These are phyloP conservation scores for Hypomontagnella submonticulosa DNA, from an alignment of 495 filamentous ascomycete genomes.

Conservation along the genomic window DNA sequence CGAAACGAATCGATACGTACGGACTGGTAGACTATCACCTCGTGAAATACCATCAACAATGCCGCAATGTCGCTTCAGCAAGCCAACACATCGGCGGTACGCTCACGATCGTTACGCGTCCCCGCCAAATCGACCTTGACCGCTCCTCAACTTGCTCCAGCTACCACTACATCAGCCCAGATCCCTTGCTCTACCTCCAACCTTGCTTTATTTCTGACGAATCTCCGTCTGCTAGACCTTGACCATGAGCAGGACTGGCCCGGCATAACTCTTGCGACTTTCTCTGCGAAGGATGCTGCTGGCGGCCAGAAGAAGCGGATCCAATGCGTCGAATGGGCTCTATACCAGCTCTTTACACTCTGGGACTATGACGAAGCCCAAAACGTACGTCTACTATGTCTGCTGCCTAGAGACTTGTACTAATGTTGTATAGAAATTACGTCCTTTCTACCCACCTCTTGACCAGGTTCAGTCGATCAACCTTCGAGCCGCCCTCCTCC, in stretches of 20 bases:
- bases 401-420: neutral
- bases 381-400: slow-evolving; percentile 62
- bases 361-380: slow-evolving; percentile 80
- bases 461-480: slow-evolving; percentile 90
- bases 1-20: slow-evolving; percentile 4
- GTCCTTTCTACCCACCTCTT: slow-evolving; percentile 87
- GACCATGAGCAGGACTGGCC: slow-evolving; percentile 83
- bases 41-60: slow-evolving; percentile 31
- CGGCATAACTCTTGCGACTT: slow-evolving; percentile 68
- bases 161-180: slow-evolving; percentile 29
- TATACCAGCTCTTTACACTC: slow-evolving; percentile 82
- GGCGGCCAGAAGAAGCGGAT: slow-evolving; percentile 83
- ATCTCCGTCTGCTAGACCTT: slow-evolving; percentile 81
- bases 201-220: slow-evolving; percentile 78
- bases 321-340: slow-evolving; percentile 82
- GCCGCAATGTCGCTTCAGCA: slow-evolving; percentile 46
- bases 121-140: slow-evolving; percentile 46
- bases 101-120: slow-evolving; percentile 44
- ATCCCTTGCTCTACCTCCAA: slow-evolving; percentile 58
- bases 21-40: slow-evolving; percentile 2
- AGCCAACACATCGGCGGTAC: slow-evolving; percentile 37
- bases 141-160: slow-evolving; percentile 39
- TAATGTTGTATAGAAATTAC: slow-evolving; percentile 72
- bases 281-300: slow-evolving; percentile 71
- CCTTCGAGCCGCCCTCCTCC: slow-evolving; percentile 84